Conservation (phyloP, 805 yeast genomes). For the Brettanomyces naardenensis region DNA sequence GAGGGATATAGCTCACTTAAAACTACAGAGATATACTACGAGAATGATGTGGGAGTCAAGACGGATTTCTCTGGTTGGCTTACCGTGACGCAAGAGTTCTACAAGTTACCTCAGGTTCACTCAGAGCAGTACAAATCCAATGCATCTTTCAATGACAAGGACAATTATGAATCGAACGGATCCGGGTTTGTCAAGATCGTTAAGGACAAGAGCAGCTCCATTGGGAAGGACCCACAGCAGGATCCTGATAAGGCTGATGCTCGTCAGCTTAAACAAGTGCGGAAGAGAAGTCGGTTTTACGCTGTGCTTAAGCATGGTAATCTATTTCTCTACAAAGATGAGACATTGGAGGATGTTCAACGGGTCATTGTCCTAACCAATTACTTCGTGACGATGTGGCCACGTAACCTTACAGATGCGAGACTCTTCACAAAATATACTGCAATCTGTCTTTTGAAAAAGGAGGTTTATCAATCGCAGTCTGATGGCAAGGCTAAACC, state of each 20-base stretch:
- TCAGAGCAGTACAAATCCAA: slow-evolving; percentile 17
- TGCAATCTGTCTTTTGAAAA: slow-evolving; percentile 65
- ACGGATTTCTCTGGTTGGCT: slow-evolving; percentile 71
- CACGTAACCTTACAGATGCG: slow-evolving; percentile 64
- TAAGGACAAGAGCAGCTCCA: slow-evolving; percentile 1
- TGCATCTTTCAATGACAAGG: slow-evolving; percentile 1
- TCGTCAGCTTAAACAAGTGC: slow-evolving; percentile 29
- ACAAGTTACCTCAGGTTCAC: slow-evolving; percentile 38
- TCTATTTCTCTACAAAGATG: slow-evolving; percentile 74
- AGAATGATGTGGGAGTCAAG: slow-evolving; percentile 50
- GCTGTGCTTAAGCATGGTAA: slow-evolving; percentile 83
- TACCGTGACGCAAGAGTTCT: slow-evolving; percentile 73
- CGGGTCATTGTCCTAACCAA: slow-evolving; percentile 74
- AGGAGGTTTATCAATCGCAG: slow-evolving; percentile 14
- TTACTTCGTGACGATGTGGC: slow-evolving; percentile 77
- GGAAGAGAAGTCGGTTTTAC: slow-evolving; percentile 53
- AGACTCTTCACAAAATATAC: slow-evolving; percentile 73
- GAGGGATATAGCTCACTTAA: slow-evolving; percentile 30
- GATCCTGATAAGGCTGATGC: slow-evolving; percentile 27
- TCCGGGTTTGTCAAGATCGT: slow-evolving; percentile 1
- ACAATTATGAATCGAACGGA: slow-evolving; percentile 5
- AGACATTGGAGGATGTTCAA: slow-evolving; percentile 52
- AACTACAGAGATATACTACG: slow-evolving; percentile 61
- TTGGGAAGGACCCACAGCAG: slow-evolving; percentile 5
- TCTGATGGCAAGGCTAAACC: slow-evolving; percentile 42